Base-by-base conservation (phyloP, 1,139 yeast genomes). In the Pichia sp. region DNA sequence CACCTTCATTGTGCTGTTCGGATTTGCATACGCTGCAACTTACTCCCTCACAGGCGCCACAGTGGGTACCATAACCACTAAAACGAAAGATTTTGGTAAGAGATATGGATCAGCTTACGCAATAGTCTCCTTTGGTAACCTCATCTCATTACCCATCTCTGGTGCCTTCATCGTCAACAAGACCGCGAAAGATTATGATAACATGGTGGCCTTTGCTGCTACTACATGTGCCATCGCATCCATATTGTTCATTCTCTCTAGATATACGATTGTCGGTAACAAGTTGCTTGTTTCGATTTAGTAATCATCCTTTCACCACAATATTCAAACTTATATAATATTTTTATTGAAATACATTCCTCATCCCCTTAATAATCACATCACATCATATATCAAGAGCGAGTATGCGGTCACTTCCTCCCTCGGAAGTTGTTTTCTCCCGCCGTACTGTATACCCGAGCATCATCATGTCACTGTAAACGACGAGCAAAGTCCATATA, bases 101-200 rank as follows among this genome's bases (percentile, higher is more conserved):
- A 66, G 83, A 20, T 80, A 77, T 49, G 84, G 88, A 0, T 76
- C 84, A 0, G 68, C 79, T 53, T 80, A 80, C 53, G 75, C 76
- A 45, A 64, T 76, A 37, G 76, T 78, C 28, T 70, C 83, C 10
- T 71, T 78, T 49, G 74, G 74, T 25, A 71, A 74, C 11, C 58
- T 80, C 27, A 64, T 69, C 1, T 69, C 74, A 2, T 56, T 72
- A 29, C 80, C 79, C 19, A 62, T 73, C 14, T 67, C 74, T 3
- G 78, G 78, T 39, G 69, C 74, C 1, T 62, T 72, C 27, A 63
- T 66, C 35, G 67, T 65, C 2, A 48, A 62, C 20, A 49, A 44
- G 13, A 32, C 52, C 1, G 40, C 55, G 4, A 35, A 40, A 2
- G 46, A 49, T 31, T 66, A 62, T 44, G 45, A 52, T 34, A 45